Evolutionary conservation across 78 protist species (phyloP).

Genomic region (Pigoraptor vietnamica): DNA sequence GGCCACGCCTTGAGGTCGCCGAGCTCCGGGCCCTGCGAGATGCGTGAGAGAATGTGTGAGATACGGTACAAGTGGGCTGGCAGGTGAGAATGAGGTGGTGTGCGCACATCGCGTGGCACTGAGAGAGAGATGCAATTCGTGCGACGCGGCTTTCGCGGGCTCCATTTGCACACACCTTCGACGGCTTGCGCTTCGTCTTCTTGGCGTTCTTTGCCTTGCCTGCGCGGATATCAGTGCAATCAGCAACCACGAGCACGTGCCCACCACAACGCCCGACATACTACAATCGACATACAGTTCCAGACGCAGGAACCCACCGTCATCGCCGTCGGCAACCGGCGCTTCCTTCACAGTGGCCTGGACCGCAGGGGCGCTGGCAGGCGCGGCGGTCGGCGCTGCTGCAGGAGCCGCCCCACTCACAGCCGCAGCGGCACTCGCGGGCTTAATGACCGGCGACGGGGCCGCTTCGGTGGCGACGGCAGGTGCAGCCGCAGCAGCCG

Average conservation of each 20-base stretch:
- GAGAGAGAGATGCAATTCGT: too few species aligned
- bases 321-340: neutral
- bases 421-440: neutral
- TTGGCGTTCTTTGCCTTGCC: neutral
- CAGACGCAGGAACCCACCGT: neutral
- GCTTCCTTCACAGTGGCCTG: too few species aligned
- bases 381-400: neutral
- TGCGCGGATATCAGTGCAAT: neutral
- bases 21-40: neutral
- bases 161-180: neutral
- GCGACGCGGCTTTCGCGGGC: too few species aligned
- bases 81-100: neutral
- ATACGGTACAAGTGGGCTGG: neutral
- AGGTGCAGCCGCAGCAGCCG: neutral
- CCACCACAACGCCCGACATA: too few species aligned
- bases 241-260: neutral
- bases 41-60: neutral
- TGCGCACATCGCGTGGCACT: too few species aligned
- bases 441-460: too few species aligned
- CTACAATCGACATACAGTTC: too few species aligned
- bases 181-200: neutral
- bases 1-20: neutral
- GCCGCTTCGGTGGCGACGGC: too few species aligned
- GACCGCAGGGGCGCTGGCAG: too few species aligned
- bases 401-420: neutral